phyloP scores from a whole-genome alignment of 257 asterid species.

The Striga asiatica region DNA sequence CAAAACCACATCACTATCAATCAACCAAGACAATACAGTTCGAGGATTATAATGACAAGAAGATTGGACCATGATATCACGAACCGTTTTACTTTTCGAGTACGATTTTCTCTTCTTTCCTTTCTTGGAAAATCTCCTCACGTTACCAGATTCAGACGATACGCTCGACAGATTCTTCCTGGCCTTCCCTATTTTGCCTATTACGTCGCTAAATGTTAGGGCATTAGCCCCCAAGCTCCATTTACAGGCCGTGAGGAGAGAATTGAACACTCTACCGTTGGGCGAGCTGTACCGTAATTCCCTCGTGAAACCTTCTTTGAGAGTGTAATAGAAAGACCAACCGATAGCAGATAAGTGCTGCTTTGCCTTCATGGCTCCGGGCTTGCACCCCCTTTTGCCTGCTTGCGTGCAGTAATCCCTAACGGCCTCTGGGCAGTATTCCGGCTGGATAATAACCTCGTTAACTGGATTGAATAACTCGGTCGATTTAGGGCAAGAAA shows the following conservation, averaged over 20 bases:
- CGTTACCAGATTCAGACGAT: no score
- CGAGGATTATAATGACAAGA: conserved; percentile 40
- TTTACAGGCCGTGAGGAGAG: conserved; percentile 49
- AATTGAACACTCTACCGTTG: conserved; percentile 26
- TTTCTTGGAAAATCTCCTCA: no score
- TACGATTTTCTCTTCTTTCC: conserved; percentile 16
- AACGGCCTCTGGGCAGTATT: conserved; percentile 50
- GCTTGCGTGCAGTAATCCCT: conserved; percentile 17
- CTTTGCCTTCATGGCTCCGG: conserved; percentile 29
- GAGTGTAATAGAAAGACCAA: conserved; percentile 33
- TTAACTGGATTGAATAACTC: conserved; percentile 15
- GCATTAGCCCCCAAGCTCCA: conserved; percentile 12
- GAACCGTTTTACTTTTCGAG: conserved; percentile 38
- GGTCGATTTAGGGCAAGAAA: conserved; percentile 17
- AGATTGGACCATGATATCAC: conserved; percentile 30
- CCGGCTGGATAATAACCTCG: conserved; percentile 21
- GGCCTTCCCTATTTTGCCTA: no score
- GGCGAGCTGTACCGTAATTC: conserved; percentile 49
- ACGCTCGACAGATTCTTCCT: no score
- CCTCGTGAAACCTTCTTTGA: conserved; percentile 1
- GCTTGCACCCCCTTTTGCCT: background rate
- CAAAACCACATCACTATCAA: conserved; percentile 53
- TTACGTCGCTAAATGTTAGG: background rate
- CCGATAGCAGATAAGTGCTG: conserved; percentile 54
- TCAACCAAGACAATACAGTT: conserved; percentile 62